Conservation (phyloP, 352 stramenopile genomes). For the Globisporangium irregulare region DNA sequence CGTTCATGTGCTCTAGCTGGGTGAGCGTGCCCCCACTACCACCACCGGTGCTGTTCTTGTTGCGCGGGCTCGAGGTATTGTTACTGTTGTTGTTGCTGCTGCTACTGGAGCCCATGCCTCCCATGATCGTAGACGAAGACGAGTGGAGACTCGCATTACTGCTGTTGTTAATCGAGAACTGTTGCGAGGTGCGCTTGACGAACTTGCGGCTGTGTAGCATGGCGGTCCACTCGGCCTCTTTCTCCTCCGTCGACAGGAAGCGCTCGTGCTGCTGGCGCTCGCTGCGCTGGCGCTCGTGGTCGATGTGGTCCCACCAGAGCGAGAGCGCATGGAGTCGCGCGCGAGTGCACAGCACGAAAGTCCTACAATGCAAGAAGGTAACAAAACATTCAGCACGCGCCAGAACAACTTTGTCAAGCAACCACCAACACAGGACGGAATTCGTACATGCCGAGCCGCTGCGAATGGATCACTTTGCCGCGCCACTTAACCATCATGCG, state of each 20-base stretch:
- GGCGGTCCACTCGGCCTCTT: constrained; percentile 27
- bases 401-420: not conserved
- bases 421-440: not conserved
- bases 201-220: constrained; percentile 17
- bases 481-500: constrained; percentile 75
- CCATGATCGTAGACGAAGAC: constrained; percentile 4
- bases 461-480: constrained; percentile 63
- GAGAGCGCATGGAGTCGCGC: constrained; percentile 54
- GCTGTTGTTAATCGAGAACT: not conserved
- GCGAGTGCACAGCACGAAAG: constrained; percentile 54
- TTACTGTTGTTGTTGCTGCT: not conserved
- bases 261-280: constrained; percentile 44
- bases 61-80: not conserved
- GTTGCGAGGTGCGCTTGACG: constrained; percentile 4
- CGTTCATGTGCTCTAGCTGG: constrained; percentile 52
- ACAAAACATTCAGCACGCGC: not conserved
- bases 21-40: constrained; percentile 19
- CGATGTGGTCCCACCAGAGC: constrained; percentile 57
- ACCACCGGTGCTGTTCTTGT: not conserved
- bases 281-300: constrained; percentile 62
- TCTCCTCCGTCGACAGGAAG: constrained; percentile 31
- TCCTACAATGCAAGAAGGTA: constrained; percentile 5
- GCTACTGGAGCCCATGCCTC: not conserved
- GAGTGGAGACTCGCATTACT: not conserved
- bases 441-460: constrained; percentile 42